Percentiles rank a stretch among this genome's conserved stretches.
These are phyloP conservation scores for Mycena galopus DNA, from an alignment of 768 basidiomycete genomes.

Conservation along the genomic window DNA sequence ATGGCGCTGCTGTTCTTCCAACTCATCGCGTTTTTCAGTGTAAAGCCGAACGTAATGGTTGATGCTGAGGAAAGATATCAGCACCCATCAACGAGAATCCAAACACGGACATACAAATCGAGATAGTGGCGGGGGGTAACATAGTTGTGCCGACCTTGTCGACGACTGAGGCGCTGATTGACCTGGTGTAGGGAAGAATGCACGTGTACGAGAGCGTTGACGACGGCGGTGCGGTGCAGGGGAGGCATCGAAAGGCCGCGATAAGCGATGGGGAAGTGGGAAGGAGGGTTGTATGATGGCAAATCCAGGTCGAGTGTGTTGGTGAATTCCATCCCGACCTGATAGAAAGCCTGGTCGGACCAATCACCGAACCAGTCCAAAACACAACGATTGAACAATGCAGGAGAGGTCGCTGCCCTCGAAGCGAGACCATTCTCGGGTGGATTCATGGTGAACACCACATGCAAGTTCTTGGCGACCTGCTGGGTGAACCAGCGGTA, in stretches of 20 bases:
- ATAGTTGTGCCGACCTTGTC: conserved; percentile 96
- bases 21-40: conserved; percentile 95
- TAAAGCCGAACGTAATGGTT: conserved; percentile 97
- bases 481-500: conserved; percentile 99
- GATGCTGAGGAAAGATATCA: conserved; percentile 68
- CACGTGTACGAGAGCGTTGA: conserved; percentile 94
- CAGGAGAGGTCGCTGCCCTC: conserved; percentile 96
- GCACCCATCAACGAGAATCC: conserved; percentile 19
- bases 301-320: conserved; percentile 93
- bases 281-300: conserved; percentile 82
- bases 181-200: conserved; percentile 91
- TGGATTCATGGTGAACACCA: conserved; percentile 99
- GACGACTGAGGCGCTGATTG: conserved; percentile 89
- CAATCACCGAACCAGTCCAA: conserved; percentile 99
- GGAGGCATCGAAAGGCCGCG: conserved; percentile 89
- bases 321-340: conserved; percentile 98
- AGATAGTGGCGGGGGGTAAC: conserved; percentile 98
- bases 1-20: conserved; percentile 99
- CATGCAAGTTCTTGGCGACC: conserved; percentile 97
- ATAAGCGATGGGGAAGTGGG: conserved; percentile 91
- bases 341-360: conserved; percentile 98
- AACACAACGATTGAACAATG: conserved; percentile 98
- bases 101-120: conserved; percentile 84
- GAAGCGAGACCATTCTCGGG: conserved; percentile 96
- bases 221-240: conserved; percentile 88